Conservation (phyloP, 192 early-diverging fungal genomes). For the Lunasporangiospora selenospora region DNA sequence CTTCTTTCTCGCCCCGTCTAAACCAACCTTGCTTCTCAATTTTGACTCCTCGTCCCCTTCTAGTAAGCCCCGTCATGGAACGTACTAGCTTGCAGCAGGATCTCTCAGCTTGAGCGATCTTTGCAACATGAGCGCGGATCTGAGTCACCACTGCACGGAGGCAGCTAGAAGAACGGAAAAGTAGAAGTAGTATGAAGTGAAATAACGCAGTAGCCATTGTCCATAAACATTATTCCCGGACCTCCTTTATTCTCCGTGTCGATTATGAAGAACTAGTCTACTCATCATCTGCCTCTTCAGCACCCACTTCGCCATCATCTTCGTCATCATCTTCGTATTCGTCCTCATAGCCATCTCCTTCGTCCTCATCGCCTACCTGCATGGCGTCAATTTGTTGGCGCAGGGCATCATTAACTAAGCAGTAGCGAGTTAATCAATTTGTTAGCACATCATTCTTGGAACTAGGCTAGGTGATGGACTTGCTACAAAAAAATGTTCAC, state of each 20-base stretch:
- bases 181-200: background rate
- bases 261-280: too few relatives aligned
- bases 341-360: slow-evolving; percentile 14
- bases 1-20: background rate
- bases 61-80: background rate
- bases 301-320: slow-evolving; percentile 1
- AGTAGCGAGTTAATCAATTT: background rate
- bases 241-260: slow-evolving; percentile 1
- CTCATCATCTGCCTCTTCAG: slow-evolving; percentile 6
- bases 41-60: background rate
- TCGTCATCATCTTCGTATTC: slow-evolving; percentile 1
- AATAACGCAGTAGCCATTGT: background rate
- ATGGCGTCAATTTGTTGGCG: slow-evolving; percentile 54
- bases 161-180: too few relatives aligned
- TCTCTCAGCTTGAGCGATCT: background rate
- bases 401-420: slow-evolving; percentile 44
- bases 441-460: background rate
- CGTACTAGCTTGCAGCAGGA: background rate
- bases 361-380: slow-evolving; percentile 24
- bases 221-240: background rate
- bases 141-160: too few relatives aligned
- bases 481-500: background rate
- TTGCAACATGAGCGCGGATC: too few relatives aligned
- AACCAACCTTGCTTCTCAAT: background rate
- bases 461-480: background rate